Base-by-base conservation (phyloP, 1,284 basidiomycete species). In the Golubevia sp. region DNA sequence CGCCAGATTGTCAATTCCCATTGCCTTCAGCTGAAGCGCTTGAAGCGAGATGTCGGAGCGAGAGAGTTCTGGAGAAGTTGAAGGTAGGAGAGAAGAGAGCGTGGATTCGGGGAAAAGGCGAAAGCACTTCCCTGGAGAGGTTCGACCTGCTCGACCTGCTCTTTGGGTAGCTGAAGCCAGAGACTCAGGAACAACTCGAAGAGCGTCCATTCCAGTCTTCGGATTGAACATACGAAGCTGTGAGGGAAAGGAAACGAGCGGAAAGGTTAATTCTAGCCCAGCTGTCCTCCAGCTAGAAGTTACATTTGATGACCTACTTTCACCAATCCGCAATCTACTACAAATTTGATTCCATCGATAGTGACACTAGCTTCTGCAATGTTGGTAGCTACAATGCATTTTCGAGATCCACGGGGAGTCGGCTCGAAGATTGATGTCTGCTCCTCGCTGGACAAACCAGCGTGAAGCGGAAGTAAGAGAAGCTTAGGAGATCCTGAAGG, bases 291-390 rank as follows among this genome's bases (percentile, higher is more conserved):
- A 18, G 48, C 48, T n/a, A 49, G 18, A 18, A 18, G 48, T n/a
- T n/a, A 18, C 48, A 18, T 49, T 49, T 49, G 18, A 18, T 49
- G 26, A 66, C 86, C 49, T 68, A 92, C 92, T 88, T 99, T 99
- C 68, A 96, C 94, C 75, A 94, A 93, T 2, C 96, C 97, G 61
- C 89, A 91, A 77, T 99, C 96, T 3, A 99, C 88, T n/a, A 99
- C 95, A 78, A 91, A 98, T 72, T 91, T 91, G 69, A 99, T 91
- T 0, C 94, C 94, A 56, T 97, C 93, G 63, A 99, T 97, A 0
- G 96, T 99, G 15, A 99, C 91, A 83, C 93, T 95, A 21, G 96
- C 91, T 85, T 99, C 97, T 18, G 97, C 96, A 57, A 98, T 95
- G 80, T 99, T 99, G 0, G 97, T 99, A 1, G 93, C 88, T 25